These are phyloP conservation scores for Syncephalis plumigaleata DNA, from an alignment of 371 early-diverging fungal genomes.

Conservation along the genomic window DNA sequence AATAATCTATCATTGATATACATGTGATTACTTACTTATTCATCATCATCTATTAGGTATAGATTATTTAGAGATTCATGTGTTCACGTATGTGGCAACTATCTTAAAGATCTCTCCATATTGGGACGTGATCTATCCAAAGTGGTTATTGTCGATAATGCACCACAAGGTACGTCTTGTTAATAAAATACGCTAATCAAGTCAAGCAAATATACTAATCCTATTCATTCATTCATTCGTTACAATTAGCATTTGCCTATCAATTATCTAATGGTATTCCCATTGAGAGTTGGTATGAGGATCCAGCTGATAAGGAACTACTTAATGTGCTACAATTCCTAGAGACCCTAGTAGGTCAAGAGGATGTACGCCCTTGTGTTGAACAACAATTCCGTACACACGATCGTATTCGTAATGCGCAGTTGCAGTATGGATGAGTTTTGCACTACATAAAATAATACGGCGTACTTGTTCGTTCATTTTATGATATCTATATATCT, in stretches of 20 bases:
- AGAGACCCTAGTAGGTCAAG: slow-evolving; percentile 24
- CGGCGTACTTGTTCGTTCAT: no score
- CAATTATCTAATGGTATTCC: slow-evolving; percentile 51
- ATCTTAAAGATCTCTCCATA: slow-evolving; percentile 45
- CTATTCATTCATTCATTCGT: neutral
- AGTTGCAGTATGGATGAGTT: no score
- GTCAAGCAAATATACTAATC: no score
- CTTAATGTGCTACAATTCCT: slow-evolving; percentile 28
- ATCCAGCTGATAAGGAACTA: slow-evolving; percentile 32
- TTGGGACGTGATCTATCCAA: slow-evolving; percentile 42
- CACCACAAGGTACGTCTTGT: slow-evolving; percentile 25
- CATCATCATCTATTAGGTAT: slow-evolving; percentile 16
- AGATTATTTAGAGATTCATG: slow-evolving; percentile 50
- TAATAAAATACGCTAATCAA: no score
- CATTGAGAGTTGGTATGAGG: slow-evolving; percentile 50
- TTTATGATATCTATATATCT: no score
- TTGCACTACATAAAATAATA: no score
- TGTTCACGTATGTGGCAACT: slow-evolving; percentile 36
- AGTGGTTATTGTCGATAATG: slow-evolving; percentile 46
- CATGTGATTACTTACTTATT: neutral
- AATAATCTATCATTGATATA: slow-evolving; percentile 7
- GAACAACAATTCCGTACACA: slow-evolving; percentile 21
- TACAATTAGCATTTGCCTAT: slow-evolving; percentile 29
- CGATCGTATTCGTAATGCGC: slow-evolving; percentile 11
- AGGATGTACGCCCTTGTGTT: slow-evolving; percentile 40